phyloP scores from a whole-genome alignment of 805 yeast genomes.

The Lipomyces lipofer region DNA sequence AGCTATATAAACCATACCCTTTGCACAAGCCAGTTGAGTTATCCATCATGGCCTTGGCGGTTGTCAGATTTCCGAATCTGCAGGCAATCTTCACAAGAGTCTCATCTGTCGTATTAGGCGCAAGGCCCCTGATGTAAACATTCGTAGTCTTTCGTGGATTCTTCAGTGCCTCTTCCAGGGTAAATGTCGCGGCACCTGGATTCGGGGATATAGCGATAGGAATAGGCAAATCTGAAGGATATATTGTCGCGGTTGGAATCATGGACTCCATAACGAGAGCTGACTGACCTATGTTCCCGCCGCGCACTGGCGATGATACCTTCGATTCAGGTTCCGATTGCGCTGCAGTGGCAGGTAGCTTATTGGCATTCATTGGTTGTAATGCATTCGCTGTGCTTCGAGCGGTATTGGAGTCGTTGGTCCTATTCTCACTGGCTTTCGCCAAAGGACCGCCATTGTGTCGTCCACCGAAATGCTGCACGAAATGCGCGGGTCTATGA shows the following conservation, averaged over 20 bases:
- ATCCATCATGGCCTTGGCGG: slow-evolving; percentile 54
- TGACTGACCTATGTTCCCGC: neutral
- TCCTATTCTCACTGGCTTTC: neutral
- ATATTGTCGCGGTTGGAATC: neutral
- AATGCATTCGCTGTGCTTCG: neutral
- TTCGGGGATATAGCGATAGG: slow-evolving; percentile 27
- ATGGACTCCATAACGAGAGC: neutral
- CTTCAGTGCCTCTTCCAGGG: slow-evolving; percentile 29
- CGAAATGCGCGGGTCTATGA: too few relatives aligned
- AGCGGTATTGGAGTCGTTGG: neutral
- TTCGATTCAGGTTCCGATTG: neutral
- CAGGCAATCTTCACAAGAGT: slow-evolving; percentile 46
- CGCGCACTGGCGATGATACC: too few relatives aligned
- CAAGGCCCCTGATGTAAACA: slow-evolving; percentile 64
- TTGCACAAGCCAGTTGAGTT: slow-evolving; percentile 30
- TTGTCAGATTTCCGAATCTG: slow-evolving; percentile 49
- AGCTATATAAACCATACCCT: slow-evolving; percentile 20
- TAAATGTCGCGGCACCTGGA: slow-evolving; percentile 6
- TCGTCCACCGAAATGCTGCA: too few relatives aligned
- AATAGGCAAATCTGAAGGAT: slow-evolving; percentile 11
- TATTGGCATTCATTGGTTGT: neutral
- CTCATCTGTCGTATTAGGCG: slow-evolving; percentile 54
- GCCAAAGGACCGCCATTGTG: neutral
- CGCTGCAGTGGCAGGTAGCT: too few relatives aligned
- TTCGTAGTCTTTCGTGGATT: slow-evolving; percentile 46